Evolutionary conservation across 2,329 filamentous ascomycete species (phyloP).

Genomic region (Phaeosphaeriaceae sp.): DNA sequence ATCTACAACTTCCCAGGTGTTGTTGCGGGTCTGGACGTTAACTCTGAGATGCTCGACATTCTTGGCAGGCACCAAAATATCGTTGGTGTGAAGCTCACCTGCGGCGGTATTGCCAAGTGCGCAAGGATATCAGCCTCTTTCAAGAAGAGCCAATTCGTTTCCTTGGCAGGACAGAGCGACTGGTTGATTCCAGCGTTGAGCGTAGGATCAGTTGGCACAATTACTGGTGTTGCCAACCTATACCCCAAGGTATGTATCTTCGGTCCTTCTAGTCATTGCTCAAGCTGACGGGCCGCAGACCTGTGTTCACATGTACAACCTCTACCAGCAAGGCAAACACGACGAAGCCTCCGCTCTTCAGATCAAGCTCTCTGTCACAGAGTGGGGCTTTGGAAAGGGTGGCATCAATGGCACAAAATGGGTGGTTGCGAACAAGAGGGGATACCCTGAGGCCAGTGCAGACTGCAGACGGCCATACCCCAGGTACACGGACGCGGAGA

Average conservation of each 20-base stretch:
- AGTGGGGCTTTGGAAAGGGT: conserved; percentile 64
- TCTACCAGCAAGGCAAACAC: conserved; percentile 56
- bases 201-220: conserved; percentile 65
- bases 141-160: conserved; percentile 46
- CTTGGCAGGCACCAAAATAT: conserved; percentile 47
- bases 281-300: conserved; percentile 21
- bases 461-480: conserved; percentile 65
- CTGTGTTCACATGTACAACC: conserved; percentile 57
- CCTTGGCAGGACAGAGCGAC: conserved; percentile 53
- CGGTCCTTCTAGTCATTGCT: background rate
- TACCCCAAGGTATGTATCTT: conserved; percentile 57
- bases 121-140: conserved; percentile 48
- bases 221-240: conserved; percentile 69
- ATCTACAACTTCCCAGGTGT: conserved; percentile 59
- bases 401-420: conserved; percentile 69
- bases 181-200: conserved; percentile 63
- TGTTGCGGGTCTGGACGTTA: conserved; percentile 53
- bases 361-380: conserved; percentile 59
- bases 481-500: conserved; percentile 54
- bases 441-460: conserved; percentile 60
- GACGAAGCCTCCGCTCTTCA: conserved; percentile 59
- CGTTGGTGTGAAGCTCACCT: conserved; percentile 49
- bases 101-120: conserved; percentile 52
- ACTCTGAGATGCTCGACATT: conserved; percentile 50
- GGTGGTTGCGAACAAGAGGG: conserved; percentile 62